phyloP scores from a whole-genome alignment of 768 basidiomycete genomes.

The Termitomyces sp. region DNA sequence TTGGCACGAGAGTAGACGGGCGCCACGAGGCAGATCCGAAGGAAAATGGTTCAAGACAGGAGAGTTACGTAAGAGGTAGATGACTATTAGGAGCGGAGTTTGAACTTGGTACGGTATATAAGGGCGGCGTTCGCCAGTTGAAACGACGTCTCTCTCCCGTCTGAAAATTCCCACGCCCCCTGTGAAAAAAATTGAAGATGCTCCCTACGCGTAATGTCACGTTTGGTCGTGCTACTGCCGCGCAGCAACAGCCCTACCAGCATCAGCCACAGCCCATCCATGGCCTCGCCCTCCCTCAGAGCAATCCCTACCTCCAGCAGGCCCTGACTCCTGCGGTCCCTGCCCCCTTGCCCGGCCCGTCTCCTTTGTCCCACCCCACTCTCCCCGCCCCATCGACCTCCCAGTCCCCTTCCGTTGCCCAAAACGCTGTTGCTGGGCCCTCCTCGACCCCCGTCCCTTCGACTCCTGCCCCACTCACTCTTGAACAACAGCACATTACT shows the following conservation, averaged over 20 bases:
- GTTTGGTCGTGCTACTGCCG: slow-evolving; percentile 59
- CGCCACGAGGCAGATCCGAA: slow-evolving; percentile 5
- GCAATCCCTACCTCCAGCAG: slow-evolving; percentile 39
- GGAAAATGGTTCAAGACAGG: slow-evolving; percentile 26
- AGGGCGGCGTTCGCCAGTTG: slow-evolving; percentile 22
- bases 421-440: slow-evolving; percentile 48
- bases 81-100: slow-evolving; percentile 39
- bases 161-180: slow-evolving; percentile 37
- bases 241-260: slow-evolving; percentile 28
- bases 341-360: slow-evolving; percentile 44
- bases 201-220: slow-evolving; percentile 76
- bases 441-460: slow-evolving; percentile 52
- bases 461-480: slow-evolving; percentile 69
- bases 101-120: slow-evolving; percentile 41
- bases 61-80: slow-evolving; percentile 35
- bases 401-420: slow-evolving; percentile 20
- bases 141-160: slow-evolving; percentile 26
- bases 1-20: not conserved
- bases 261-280: slow-evolving; percentile 35
- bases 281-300: slow-evolving; percentile 54
- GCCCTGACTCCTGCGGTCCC: not conserved
- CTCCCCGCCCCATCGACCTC: slow-evolving; percentile 22
- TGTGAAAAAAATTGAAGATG: slow-evolving; percentile 29
- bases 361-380: slow-evolving; percentile 41
- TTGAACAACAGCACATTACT: slow-evolving; percentile 92